phyloP scores from a whole-genome alignment of 2,329 filamentous ascomycete species.

The Venturia aucupariae region DNA sequence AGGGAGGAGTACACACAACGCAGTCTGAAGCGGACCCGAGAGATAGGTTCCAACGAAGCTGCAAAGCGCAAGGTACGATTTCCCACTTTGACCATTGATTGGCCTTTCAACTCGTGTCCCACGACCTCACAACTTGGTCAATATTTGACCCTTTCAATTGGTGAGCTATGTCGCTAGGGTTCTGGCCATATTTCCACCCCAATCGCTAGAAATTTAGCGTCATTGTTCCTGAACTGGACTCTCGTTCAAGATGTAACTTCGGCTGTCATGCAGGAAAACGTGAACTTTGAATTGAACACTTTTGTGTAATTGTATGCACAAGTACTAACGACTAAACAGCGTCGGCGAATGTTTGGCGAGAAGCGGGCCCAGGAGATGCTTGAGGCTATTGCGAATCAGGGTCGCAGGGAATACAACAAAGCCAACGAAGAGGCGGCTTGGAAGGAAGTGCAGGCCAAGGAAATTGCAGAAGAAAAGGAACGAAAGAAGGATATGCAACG shows the following conservation, averaged over 20 bases:
- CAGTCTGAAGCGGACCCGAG: constrained; percentile 57
- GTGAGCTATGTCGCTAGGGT: not conserved
- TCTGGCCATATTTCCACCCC: not conserved
- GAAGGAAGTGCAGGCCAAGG: constrained; percentile 78
- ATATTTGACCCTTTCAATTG: not conserved
- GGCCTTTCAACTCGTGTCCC: not conserved
- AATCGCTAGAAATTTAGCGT: not conserved
- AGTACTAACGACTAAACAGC: constrained; percentile 31
- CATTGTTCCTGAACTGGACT: not conserved
- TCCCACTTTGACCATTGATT: not conserved
- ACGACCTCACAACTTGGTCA: not conserved
- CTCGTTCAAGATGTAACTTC: not conserved
- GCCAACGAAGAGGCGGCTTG: constrained; percentile 72
- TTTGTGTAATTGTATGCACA: not conserved
- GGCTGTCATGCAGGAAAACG: not conserved
- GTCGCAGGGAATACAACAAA: constrained; percentile 67
- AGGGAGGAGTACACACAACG: constrained; percentile 44
- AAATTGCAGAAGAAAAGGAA: constrained; percentile 91
- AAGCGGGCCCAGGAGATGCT: constrained; percentile 52
- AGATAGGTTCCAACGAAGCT: constrained; percentile 55
- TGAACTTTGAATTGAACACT: not conserved
- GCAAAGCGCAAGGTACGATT: constrained; percentile 53
- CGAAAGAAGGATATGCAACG: constrained; percentile 99
- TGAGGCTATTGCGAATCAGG: constrained; percentile 56
- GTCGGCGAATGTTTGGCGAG: constrained; percentile 48